Conservation (phyloP, 1,139 yeast species). For the Geotrichum aggregatum region DNA sequence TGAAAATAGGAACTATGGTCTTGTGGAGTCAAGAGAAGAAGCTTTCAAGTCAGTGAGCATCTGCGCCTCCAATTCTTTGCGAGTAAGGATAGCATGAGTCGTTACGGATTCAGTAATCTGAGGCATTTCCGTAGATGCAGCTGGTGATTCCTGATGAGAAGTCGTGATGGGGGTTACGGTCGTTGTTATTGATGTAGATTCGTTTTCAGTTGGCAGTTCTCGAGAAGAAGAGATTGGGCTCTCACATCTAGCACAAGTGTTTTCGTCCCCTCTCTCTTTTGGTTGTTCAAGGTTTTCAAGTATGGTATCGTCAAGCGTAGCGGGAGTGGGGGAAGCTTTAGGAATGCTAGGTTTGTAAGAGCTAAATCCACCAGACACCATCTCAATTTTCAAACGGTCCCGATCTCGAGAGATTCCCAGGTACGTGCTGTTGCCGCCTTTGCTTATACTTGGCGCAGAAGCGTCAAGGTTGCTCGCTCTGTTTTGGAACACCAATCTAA, state of each 20-base stretch:
- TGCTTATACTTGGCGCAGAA: not conserved
- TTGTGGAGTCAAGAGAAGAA: conserved; percentile 6
- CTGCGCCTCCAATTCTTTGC: conserved; percentile 8
- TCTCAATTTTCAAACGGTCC: conserved; percentile 6
- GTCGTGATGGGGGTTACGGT: too few relatives aligned
- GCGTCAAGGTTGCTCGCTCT: conserved; percentile 20
- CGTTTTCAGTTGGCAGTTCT: not conserved
- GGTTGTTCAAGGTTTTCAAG: not conserved
- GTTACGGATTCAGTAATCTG: not conserved
- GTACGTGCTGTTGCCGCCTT: not conserved
- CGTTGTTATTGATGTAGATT: too few relatives aligned
- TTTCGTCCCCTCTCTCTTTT: not conserved
- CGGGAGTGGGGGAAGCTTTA: not conserved
- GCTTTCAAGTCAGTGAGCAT: conserved; percentile 14
- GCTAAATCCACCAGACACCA: conserved; percentile 10
- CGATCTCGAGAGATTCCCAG: conserved; percentile 10
- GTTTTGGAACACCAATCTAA: conserved; percentile 42
- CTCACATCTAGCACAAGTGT: not conserved
- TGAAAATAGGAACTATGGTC: not conserved
- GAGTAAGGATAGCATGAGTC: conserved; percentile 10
- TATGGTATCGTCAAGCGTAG: not conserved
- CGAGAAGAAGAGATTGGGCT: not conserved
- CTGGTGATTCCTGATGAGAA: not conserved
- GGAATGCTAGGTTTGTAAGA: not conserved
- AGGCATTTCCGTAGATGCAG: not conserved